Conservation (phyloP, 495 filamentous ascomycete genomes). For the Tuber microsphaerosporum region DNA sequence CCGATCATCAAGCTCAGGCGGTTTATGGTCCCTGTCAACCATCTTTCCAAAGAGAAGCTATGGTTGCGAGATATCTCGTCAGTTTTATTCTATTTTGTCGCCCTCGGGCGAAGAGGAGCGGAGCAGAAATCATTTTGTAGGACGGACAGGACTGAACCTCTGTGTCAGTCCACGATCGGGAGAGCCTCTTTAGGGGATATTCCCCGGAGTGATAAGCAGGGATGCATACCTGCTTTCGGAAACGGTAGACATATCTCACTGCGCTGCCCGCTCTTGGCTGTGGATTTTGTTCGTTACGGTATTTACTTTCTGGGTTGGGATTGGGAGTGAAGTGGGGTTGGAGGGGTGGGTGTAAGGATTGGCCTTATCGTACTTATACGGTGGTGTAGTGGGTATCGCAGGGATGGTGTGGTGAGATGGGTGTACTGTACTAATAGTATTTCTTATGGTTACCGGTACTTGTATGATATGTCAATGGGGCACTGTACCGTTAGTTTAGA, state of each 20-base stretch:
- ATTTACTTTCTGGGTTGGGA: not conserved
- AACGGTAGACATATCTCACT: not conserved
- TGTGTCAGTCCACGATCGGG: not conserved
- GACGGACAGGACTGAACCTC: not conserved
- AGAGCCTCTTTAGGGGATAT: not conserved
- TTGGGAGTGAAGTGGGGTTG: not conserved
- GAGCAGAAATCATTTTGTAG: not conserved
- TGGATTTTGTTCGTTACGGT: not conserved
- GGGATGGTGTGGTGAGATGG: too few relatives aligned
- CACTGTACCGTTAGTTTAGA: too few relatives aligned
- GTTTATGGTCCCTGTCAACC: conserved; percentile 4
- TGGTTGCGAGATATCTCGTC: not conserved
- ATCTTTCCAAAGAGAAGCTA: conserved; percentile 3
- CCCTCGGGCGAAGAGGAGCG: not conserved
- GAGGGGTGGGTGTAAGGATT: not conserved
- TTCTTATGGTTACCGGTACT: too few relatives aligned
- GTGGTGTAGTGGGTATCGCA: too few relatives aligned
- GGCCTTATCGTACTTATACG: not conserved
- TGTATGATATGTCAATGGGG: too few relatives aligned
- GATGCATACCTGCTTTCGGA: not conserved
- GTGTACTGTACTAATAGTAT: too few relatives aligned
- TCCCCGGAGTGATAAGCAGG: not conserved
- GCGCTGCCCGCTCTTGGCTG: not conserved
- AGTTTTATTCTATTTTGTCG: not conserved
- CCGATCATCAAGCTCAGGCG: conserved; percentile 4